Base-by-base conservation (phyloP, 768 basidiomycete genomes). In the Lentinus brumalis region DNA sequence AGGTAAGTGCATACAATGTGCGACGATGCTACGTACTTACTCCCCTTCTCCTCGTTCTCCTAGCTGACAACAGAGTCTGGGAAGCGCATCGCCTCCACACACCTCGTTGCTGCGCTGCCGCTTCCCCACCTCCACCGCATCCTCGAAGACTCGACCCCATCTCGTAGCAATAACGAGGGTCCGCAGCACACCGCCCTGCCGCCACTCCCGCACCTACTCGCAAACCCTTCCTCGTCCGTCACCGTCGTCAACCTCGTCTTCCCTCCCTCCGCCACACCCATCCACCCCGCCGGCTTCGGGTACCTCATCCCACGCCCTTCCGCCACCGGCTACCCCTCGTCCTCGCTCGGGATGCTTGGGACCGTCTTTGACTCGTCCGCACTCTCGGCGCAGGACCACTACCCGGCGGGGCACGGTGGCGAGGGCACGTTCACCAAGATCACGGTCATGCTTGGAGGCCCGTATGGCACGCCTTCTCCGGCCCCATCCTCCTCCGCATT, bases 161-260 rank as follows among this genome's bases (percentile, higher is more conserved):
- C 35, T 35, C 35, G 11, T 11, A 35, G 41, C 49, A 35, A 30
- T 30, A 0, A 9, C 4, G 9, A 30, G 9, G 7, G 50, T 15
- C 35, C 56, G 3, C 12, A 21, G 9, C 26, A 26, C 30, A 16
- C 8, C 46, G 7, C 65, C 8, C 50, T 66, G 2, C 57, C 66
- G 3, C 5, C 71, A 5, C 76, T 92, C 0, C 89, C 92, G 0
- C 81, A 92, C 64, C 81, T 96, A 15, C 79, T 74, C 5, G 73
- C 79, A n/a, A 94, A 92, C 70, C 83, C 88, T 0, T 78, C 81
- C 41, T 88, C 94, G 26, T 88, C 89, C 10, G 94, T 98, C 59
- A 86, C 84, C n/a, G 92, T 97, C 40, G 77, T 95, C 66, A 96
- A 93, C 77, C 78, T 98, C 69, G 83, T 98, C 64, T 98, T 96